These are phyloP conservation scores for Phaeosphaeria sp. DNA, from an alignment of 2,329 filamentous ascomycete genomes.

Conservation along the genomic window DNA sequence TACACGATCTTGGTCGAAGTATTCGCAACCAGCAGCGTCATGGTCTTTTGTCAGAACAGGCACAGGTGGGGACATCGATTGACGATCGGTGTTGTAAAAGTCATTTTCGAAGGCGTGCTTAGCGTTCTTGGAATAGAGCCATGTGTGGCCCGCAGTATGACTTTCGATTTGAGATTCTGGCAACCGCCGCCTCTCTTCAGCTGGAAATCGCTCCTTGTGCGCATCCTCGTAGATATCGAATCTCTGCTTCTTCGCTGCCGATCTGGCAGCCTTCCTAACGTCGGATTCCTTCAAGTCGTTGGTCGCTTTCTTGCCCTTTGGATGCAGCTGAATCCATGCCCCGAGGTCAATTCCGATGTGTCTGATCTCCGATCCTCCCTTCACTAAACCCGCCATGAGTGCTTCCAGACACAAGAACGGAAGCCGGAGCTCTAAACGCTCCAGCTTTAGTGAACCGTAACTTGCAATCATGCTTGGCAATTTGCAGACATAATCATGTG, in stretches of 20 bases:
- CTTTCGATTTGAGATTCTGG: neutral
- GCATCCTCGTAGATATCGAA: constrained; percentile 10
- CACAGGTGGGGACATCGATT: neutral
- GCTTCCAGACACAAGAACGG: constrained; percentile 17
- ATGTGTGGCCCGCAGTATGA: neutral
- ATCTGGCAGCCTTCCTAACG: constrained; percentile 4
- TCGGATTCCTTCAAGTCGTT: constrained; percentile 1
- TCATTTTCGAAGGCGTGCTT: constrained; percentile 1
- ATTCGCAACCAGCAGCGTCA: too few relatives aligned
- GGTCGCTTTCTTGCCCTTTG: constrained; percentile 2
- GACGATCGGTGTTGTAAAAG: neutral
- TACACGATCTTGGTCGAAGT: neutral
- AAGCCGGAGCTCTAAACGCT: constrained; percentile 26
- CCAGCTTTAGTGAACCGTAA: constrained; percentile 13
- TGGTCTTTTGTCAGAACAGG: too few relatives aligned
- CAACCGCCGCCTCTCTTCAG: constrained; percentile 10
- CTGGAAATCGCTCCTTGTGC: constrained; percentile 6
- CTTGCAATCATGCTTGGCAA: constrained; percentile 8
- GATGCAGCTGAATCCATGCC: constrained; percentile 33
- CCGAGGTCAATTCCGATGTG: constrained; percentile 34
- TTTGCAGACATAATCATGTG: constrained; percentile 23
- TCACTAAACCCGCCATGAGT: constrained; percentile 15
- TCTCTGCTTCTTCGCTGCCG: constrained; percentile 1
- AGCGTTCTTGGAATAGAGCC: neutral
- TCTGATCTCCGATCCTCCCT: constrained; percentile 11